Conservation (phyloP, 345 rosid genomes). For the Hibiscus tridactylites region DNA sequence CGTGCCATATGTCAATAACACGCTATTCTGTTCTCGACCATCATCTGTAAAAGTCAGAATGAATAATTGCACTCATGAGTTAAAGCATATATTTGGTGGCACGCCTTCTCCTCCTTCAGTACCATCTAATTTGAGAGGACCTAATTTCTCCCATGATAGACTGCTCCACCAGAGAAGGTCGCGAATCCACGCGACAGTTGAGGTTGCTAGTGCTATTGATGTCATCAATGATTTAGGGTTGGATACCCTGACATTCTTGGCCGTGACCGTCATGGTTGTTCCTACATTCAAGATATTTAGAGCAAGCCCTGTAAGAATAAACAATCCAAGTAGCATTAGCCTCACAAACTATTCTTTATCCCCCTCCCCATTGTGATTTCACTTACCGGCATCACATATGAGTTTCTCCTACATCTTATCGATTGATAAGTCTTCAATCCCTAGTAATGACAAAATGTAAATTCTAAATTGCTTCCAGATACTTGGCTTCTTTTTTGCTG, state of each 20-base stretch:
- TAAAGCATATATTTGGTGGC: conserved; percentile 22
- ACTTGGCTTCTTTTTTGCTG: conserved; percentile 98
- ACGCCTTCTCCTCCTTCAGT: conserved; percentile 22
- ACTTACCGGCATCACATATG: background rate
- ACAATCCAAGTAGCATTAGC: background rate
- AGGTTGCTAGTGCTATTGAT: conserved; percentile 74
- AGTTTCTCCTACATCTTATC: background rate
- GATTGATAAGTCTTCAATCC: background rate
- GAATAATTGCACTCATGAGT: conserved; percentile 24
- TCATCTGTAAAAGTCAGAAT: conserved; percentile 21
- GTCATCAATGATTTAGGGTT: conserved; percentile 92
- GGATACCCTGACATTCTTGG: conserved; percentile 90
- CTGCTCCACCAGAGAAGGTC: conserved; percentile 26
- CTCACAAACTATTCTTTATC: background rate
- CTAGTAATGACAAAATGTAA: background rate
- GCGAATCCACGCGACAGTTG: conserved; percentile 38
- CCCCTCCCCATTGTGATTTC: background rate
- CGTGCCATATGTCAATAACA: conserved; percentile 14
- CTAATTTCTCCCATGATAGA: conserved; percentile 25
- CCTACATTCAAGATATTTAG: conserved; percentile 74
- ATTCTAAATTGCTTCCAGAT: conserved; percentile 45
- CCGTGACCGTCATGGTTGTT: conserved; percentile 82
- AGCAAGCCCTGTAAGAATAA: conserved; percentile 85
- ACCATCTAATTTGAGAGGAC: conserved; percentile 23
- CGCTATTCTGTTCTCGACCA: conserved; percentile 14